Evolutionary conservation across 2,329 filamentous ascomycete genomes (phyloP), one percentile per base, ranked within the genome.

Genomic region (Chaetomiaceae sp.): DNA sequence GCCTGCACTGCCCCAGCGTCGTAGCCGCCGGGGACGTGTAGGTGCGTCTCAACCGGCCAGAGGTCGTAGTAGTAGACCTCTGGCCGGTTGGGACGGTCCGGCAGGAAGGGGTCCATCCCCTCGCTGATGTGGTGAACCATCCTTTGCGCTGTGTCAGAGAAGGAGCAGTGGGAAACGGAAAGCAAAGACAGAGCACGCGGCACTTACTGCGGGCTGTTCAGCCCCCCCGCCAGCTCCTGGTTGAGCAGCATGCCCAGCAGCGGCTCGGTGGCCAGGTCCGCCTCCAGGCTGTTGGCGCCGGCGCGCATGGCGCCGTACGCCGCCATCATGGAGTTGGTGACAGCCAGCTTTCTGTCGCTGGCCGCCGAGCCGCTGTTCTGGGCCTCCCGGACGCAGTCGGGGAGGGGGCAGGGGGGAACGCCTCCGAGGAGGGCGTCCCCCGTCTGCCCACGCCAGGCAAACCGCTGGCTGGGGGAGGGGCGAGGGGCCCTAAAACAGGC

Each of bases 271-370:
- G 8, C n/a, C n/a, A n/a, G n/a, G 16, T 35, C 19, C 1, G 25
- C 20, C 12, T 2, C 44, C 5, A 46, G 20, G 12, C 44, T 21
- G 25, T 37, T 38, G 16, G 20, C 20, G 5, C 44, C 44, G 12
- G 21, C 44, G 9, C 44, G 34, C 44, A 46, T 46, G 16, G 44
- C 44, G 17, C 35, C 27, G 16, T 42, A 42, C 9, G 46, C 38
- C 41, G 20, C 19, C 41, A 44, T 44, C 41, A 44, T 44, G 9
- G 41, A 21, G 41, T 44, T 34, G 3, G 17, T 44, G 8, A 44
- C 6, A 30, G 27, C 17, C 17, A 21, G 14, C 17, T 34, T 44
- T 19, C 16, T 44, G 27, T 12, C 17, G 17, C 21, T 16, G 21
- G 7, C 30, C 12, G 4, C 17, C 4, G 19, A n/a, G 12, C 19